These are phyloP conservation scores for Citrullus mucosospermus DNA, from an alignment of 306 rosid species.

Conservation along the genomic window DNA sequence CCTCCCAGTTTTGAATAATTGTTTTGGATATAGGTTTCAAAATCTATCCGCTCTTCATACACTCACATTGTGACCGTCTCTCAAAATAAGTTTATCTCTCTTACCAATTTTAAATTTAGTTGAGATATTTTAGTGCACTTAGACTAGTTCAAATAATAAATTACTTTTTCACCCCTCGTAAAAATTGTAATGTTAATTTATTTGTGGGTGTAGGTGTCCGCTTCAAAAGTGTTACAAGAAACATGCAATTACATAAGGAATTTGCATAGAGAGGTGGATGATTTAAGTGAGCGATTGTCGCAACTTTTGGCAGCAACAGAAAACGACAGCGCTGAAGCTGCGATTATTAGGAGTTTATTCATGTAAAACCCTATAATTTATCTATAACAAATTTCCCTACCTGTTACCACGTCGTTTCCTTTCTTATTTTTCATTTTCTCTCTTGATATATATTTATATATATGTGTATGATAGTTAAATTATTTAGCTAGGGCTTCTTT, in stretches of 20 bases:
- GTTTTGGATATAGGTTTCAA: too few species aligned
- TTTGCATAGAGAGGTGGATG: not conserved
- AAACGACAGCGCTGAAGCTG: not conserved
- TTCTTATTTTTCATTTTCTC: not conserved
- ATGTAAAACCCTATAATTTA: not conserved
- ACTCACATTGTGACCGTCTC: too few species aligned
- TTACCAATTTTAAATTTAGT: too few species aligned
- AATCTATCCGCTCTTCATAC: too few species aligned
- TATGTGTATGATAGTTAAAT: not conserved
- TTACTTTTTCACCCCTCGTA: too few species aligned
- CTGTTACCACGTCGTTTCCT: not conserved
- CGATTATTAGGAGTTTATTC: constrained; percentile 3
- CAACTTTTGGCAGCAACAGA: not conserved
- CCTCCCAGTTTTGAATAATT: too few species aligned
- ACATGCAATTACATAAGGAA: constrained; percentile 12
- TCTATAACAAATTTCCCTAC: not conserved
- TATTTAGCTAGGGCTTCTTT: not conserved
- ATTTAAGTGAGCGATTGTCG: constrained; percentile 1
- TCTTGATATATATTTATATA: not conserved
- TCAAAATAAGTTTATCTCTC: too few species aligned
- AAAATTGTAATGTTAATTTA: not conserved
- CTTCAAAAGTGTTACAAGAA: not conserved
- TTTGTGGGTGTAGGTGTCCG: not conserved
- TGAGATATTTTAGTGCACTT: too few species aligned
- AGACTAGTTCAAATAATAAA: too few species aligned